Conservation (phyloP, 805 yeast genomes). For the Candida insectorum region DNA sequence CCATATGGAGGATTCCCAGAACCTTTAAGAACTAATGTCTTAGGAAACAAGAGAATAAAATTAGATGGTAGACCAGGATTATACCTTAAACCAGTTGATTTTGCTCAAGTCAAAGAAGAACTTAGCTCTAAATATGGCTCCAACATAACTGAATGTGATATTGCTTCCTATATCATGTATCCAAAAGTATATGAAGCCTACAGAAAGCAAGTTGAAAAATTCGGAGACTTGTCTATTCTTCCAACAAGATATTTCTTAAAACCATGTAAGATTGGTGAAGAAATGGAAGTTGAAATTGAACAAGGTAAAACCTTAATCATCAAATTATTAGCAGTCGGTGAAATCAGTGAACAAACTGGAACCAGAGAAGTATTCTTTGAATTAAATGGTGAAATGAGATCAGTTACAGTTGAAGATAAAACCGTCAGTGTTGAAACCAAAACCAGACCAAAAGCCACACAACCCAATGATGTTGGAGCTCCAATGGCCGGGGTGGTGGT, state of each 20-base stretch:
- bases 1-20: constrained; percentile 99
- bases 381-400: constrained; percentile 97
- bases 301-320: constrained; percentile 91
- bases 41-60: constrained; percentile 89
- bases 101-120: constrained; percentile 68
- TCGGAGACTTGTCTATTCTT: constrained; percentile 89
- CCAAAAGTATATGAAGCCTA: constrained; percentile 94
- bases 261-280: constrained; percentile 85
- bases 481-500: constrained; percentile 99
- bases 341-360: constrained; percentile 80
- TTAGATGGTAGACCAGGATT: constrained; percentile 90
- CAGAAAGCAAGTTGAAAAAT: constrained; percentile 68
- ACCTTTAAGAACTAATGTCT: constrained; percentile 89
- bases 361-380: constrained; percentile 95
- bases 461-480: constrained; percentile 92
- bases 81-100: constrained; percentile 79
- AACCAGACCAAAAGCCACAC: constrained; percentile 88
- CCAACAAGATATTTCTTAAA: constrained; percentile 91
- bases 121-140: constrained; percentile 74
- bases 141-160: constrained; percentile 72
- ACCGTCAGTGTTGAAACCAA: constrained; percentile 80
- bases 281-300: constrained; percentile 84
- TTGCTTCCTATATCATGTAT: constrained; percentile 96
- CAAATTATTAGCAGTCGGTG: constrained; percentile 91
- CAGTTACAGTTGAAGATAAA: constrained; percentile 87